Percentiles rank a stretch among this genome's conserved stretches.
These are phyloP conservation scores for Geotrichum siamense DNA, from an alignment of 1,139 yeast species.

Conservation along the genomic window DNA sequence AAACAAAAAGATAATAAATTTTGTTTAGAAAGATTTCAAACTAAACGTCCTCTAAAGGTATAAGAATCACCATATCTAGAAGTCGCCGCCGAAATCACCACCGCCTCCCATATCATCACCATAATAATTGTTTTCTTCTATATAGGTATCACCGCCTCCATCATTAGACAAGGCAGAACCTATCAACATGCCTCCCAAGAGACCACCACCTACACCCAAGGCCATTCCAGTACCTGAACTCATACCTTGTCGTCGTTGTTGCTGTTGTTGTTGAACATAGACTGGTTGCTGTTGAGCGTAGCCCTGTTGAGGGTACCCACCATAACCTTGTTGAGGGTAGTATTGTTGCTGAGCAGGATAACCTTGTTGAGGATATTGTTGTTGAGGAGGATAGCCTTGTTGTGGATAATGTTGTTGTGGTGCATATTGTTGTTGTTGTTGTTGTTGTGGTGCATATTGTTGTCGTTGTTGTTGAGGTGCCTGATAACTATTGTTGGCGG, in stretches of 20 bases:
- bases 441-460: background rate
- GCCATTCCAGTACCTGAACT: slow-evolving; percentile 47
- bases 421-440: background rate
- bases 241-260: slow-evolving; percentile 22
- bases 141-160: slow-evolving; percentile 22
- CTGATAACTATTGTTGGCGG: slow-evolving; percentile 20
- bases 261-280: slow-evolving; percentile 30
- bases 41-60: too few relatives aligned
- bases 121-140: slow-evolving; percentile 29
- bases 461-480: slow-evolving; percentile 5
- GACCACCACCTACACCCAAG: slow-evolving; percentile 75
- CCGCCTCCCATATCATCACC: slow-evolving; percentile 20
- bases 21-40: too few relatives aligned
- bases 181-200: slow-evolving; percentile 63
- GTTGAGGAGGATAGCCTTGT: slow-evolving; percentile 7
- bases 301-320: slow-evolving; percentile 1
- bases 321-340: slow-evolving; percentile 1
- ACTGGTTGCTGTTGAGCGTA: slow-evolving; percentile 25
- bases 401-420: slow-evolving; percentile 1
- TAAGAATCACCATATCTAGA: too few relatives aligned
- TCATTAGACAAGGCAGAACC: slow-evolving; percentile 36
- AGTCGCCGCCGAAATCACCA: slow-evolving; percentile 6
- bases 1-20: too few relatives aligned
- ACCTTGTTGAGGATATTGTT: background rate
- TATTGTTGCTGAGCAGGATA: slow-evolving; percentile 3